These are phyloP conservation scores for Cercospora canescens DNA, from an alignment of 2,329 filamentous ascomycete species.

Conservation along the genomic window DNA sequence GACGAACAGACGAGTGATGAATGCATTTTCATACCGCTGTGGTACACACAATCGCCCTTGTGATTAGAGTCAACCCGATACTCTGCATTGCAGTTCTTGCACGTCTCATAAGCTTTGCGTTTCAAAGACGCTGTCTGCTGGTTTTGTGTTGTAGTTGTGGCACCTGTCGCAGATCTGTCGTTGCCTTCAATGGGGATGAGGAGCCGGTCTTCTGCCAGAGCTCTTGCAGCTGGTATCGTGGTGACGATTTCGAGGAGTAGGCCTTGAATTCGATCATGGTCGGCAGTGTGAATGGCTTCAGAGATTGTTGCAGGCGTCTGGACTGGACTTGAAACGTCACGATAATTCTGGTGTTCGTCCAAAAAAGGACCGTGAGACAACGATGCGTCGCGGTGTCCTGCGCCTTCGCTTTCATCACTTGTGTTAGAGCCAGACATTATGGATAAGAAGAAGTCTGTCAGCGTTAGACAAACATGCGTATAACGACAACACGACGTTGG, in stretches of 20 bases:
- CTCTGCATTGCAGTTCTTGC: conserved; percentile 8
- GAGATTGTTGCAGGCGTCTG: background rate
- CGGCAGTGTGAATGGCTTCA: background rate
- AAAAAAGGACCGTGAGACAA: background rate
- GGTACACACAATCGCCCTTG: conserved; percentile 6
- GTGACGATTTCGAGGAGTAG: background rate
- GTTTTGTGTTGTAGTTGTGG: background rate
- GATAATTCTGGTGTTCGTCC: background rate
- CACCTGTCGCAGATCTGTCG: background rate
- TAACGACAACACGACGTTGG: background rate
- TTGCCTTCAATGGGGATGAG: background rate
- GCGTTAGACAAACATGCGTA: background rate
- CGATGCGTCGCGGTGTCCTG: background rate
- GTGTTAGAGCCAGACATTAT: background rate
- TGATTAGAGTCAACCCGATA: background rate
- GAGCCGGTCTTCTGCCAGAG: background rate
- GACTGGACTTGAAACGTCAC: background rate
- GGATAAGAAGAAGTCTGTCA: background rate
- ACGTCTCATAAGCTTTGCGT: conserved; percentile 11
- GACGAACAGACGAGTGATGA: no score
- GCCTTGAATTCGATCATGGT: background rate
- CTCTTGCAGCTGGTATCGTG: background rate
- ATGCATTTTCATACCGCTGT: no score
- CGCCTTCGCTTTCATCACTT: background rate
- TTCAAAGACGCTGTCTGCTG: background rate